A percentile compares a stretch with the other conserved stretches of the same genome.
Conservation (phyloP, 2,329 filamentous ascomycete species). For the Diplodia scrobiculata region DNA sequence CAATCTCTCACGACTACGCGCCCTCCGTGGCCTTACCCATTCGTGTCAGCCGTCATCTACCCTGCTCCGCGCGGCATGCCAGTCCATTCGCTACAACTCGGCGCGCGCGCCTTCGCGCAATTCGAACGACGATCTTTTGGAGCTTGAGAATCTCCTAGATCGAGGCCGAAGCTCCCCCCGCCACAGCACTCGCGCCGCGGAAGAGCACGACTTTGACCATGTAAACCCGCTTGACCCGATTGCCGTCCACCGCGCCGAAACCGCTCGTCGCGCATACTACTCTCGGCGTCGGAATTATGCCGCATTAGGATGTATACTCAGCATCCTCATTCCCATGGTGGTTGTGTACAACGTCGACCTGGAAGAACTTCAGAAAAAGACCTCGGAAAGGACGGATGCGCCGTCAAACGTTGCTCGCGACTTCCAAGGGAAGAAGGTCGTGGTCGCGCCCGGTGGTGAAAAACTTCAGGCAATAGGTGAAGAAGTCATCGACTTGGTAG, state of each 20-base stretch:
- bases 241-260: slow-evolving; percentile 42
- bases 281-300: slow-evolving; percentile 41
- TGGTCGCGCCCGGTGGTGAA: slow-evolving; percentile 66
- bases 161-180: slow-evolving; percentile 3
- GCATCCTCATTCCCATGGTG: slow-evolving; percentile 44
- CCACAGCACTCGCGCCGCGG: slow-evolving; percentile 14
- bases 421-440: slow-evolving; percentile 59
- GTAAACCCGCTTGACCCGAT: slow-evolving; percentile 36
- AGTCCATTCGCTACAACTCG: slow-evolving; percentile 30
- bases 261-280: slow-evolving; percentile 37
- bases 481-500: slow-evolving; percentile 68
- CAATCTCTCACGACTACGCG: slow-evolving; percentile 37
- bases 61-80: slow-evolving; percentile 32
- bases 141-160: slow-evolving; percentile 17
- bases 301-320: slow-evolving; percentile 40
- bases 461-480: slow-evolving; percentile 49
- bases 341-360: slow-evolving; percentile 41
- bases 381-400: slow-evolving; percentile 35
- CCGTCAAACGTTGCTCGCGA: slow-evolving; percentile 35
- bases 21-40: slow-evolving; percentile 38
- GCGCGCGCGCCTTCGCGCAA: slow-evolving; percentile 4
- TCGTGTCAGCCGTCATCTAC: slow-evolving; percentile 33
- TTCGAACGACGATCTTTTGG: slow-evolving; percentile 4
- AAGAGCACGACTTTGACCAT: slow-evolving; percentile 25
- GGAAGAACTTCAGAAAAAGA: slow-evolving; percentile 30